Percentiles rank a stretch among this genome's conserved stretches.
These are phyloP conservation scores for Coniochaeta sp. DNA, from an alignment of 2,329 filamentous ascomycete species.

Conservation along the genomic window DNA sequence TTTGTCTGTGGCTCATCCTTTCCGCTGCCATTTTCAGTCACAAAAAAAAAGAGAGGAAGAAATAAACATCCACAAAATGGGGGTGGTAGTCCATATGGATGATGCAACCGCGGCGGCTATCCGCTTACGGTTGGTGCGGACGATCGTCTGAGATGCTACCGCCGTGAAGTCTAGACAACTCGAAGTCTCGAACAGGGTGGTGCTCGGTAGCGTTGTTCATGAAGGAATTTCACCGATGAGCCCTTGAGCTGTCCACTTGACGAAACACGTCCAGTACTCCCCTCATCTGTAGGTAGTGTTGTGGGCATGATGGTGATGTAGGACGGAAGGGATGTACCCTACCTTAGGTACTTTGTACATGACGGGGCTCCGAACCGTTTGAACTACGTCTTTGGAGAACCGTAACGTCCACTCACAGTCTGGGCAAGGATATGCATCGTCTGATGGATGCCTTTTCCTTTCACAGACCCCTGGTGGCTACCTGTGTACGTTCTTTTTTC, in stretches of 20 bases:
- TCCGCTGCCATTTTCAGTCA: background rate
- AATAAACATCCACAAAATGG: background rate
- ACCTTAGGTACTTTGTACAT: background rate
- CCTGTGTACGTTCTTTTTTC: background rate
- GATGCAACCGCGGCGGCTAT: background rate
- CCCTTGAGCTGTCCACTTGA: too few species aligned
- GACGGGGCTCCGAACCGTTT: background rate
- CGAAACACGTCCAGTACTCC: background rate
- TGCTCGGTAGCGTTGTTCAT: too few species aligned
- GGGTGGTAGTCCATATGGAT: background rate
- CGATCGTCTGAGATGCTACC: background rate
- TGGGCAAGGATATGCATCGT: background rate
- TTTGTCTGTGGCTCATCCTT: background rate
- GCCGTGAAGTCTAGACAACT: too few species aligned
- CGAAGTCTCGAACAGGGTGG: too few species aligned
- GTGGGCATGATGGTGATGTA: background rate
- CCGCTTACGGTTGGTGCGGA: background rate
- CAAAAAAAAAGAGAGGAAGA: too few species aligned
- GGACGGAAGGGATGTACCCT: background rate
- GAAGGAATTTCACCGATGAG: too few species aligned
- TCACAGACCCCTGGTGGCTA: background rate
- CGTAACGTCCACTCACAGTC: background rate
- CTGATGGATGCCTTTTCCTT: background rate
- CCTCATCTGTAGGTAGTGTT: background rate
- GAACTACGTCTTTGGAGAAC: background rate